Evolutionary conservation across 2,329 filamentous ascomycete genomes (phyloP), one percentile per base, ranked within the genome.

Genomic region (Diatrype stigma): DNA sequence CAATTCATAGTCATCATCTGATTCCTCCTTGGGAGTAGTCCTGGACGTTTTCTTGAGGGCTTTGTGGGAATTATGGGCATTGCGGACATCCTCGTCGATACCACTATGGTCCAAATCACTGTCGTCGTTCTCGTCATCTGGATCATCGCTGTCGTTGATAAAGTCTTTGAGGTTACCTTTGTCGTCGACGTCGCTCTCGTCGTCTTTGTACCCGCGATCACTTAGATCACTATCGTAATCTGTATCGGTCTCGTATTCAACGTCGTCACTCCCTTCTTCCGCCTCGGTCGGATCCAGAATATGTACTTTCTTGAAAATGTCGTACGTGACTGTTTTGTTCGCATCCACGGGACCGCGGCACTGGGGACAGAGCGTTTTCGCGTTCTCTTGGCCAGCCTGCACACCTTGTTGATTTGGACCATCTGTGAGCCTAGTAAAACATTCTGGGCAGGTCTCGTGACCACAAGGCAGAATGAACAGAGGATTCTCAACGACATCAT

Each of bases 401-500:
- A 87, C 71, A 53, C 74, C 75, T 16, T 73, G 74, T 49, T 76
- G 72, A 2, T 76, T 70, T 3, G 84, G 69, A 42, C 71, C 82
- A 55, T 90, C 88, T 0, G 78, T 77, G 45, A 95, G 78, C 49
- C 79, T 82, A 6, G 82, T 78, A 54, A 94, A 84, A 64, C 91
- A 96, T 55, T 91, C 86, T 1, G 79, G 73, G 67, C 91, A 96
- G 22, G 84, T 84, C 53, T 86, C 82, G 63, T 96, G 91, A 2
- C 91, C 91, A 62, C 91, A 96, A 1, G 90, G 90, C 47, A 90
- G 76, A 66, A 92, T 86, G 56, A 96, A 89, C 3, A 81, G 81
- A 0, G 89, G 88, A 55, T 92, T 91, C 14, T 80, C 76, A 6
- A 86, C 82, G 2, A 77, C 84, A 61, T 96, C 91, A 52, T 88